These are phyloP conservation scores for Cyberlindnera euphorbiiphila DNA, from an alignment of 805 yeast species.

Conservation along the genomic window DNA sequence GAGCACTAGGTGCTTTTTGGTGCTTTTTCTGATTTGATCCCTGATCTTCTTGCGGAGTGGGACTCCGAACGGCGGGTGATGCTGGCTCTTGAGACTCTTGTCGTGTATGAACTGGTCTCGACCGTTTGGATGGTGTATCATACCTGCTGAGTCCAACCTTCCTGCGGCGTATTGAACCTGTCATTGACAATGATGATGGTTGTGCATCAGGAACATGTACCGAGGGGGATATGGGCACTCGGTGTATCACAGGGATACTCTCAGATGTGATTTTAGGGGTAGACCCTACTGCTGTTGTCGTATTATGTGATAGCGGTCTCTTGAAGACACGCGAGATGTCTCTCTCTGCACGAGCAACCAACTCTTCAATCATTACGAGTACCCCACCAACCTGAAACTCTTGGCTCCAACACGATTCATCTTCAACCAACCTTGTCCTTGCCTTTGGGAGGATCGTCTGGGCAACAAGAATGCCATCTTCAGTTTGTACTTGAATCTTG, in stretches of 20 bases:
- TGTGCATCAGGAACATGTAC: constrained; percentile 1
- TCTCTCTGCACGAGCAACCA: constrained; percentile 14
- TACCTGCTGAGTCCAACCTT: constrained; percentile 22
- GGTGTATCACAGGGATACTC: too few species aligned
- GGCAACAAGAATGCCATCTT: constrained; percentile 17
- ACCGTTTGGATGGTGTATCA: constrained; percentile 14
- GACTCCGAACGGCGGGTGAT: constrained; percentile 6
- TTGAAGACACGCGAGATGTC: constrained; percentile 20
- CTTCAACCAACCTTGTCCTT: constrained; percentile 1
- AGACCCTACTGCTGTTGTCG: not conserved
- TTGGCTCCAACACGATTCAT: constrained; percentile 15
- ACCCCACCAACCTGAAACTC: constrained; percentile 19
- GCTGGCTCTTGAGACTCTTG: not conserved
- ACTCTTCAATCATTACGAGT: constrained; percentile 15
- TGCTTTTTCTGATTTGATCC: too few species aligned
- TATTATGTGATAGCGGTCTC: constrained; percentile 1
- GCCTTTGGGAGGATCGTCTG: constrained; percentile 17
- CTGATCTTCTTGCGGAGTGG: constrained; percentile 4
- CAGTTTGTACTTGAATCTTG: constrained; percentile 20
- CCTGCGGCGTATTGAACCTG: constrained; percentile 6
- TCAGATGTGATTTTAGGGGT: too few species aligned
- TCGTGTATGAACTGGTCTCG: constrained; percentile 1
- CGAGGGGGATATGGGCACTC: not conserved
- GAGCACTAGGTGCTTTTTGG: too few species aligned
- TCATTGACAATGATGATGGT: constrained; percentile 3